Base-by-base conservation (phyloP, 371 early-diverging fungal genomes). In the Mucor mucedo region DNA sequence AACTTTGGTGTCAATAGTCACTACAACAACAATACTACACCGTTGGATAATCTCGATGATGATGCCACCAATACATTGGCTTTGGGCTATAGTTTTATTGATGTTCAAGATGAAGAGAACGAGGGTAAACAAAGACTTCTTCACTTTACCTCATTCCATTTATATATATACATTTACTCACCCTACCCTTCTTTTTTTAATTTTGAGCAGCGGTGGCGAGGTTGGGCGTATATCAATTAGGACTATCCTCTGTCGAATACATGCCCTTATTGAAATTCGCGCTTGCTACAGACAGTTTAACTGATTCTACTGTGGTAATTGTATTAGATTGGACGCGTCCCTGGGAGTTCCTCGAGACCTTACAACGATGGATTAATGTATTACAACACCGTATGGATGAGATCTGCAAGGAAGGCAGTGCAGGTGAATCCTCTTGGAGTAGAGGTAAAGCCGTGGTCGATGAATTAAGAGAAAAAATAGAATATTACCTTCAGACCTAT, bases 281-380 rank as follows among this genome's bases (percentile, higher is more conserved):
- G n/a, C 74, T 95, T 53, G 86, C 84, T 62, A 73, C 85, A 21
- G 80, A 86, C 30, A 85, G 90, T 7, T 72, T 93, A 44, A 68
- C 83, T 0, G 87, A 89, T 70, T 78, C 91, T 2, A 77, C 88
- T 10, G 90, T 91, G 2, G 76, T 95, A 10, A 80, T 97, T 48
- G 89, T 89, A 42, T 76, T 98, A 56, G 97, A 96, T 73, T 98
- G 98, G 98, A 84, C 89, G 39, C 84, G 84, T 72, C 98, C 98
- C 16, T 95, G 95, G 95, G 78, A 75, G 42, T 96, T 96, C 73
- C 69, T 96, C 68, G 88, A 91, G 59, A 82, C 88, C 30, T 78
- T 96, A 60, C 86, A 92, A 63, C 80, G 89, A 56, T 96, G 96
- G 95, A 75, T 93, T 50, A 68, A 81, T 49, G 85, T 95, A 27